Base-by-base conservation (phyloP, 768 basidiomycete species). In the Lactarius sanguifluus region DNA sequence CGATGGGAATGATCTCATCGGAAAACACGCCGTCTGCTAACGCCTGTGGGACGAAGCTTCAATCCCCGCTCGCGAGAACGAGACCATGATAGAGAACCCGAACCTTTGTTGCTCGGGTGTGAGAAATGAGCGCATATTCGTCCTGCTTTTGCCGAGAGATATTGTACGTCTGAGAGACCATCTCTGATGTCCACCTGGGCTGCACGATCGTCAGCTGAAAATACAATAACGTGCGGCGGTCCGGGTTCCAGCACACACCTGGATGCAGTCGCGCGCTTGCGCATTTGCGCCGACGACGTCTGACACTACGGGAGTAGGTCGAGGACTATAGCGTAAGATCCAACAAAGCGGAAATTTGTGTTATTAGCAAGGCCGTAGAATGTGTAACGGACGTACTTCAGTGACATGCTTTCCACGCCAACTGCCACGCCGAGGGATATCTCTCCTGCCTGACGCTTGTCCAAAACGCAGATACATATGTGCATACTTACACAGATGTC, bases 171-270 rank as follows among this genome's bases (percentile, higher is more conserved):
- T 88, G 76, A n/a, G 93, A 91, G 25, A 94, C 91, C 86, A 91
- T 88, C 76, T 95, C 93, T 5, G 91, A 91, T 1, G 93, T 95
- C 93, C 93, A 99, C 59, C 94, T 95, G 13, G 92, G 89, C 90
- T 93, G 67, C 23, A 55, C 55, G 13, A 41, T 65, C n/a, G 16
- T 69, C 57, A 68, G 9, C 34, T 40, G 32, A 36, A 32, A 67
- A 63, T 55, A 13, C 15, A 41, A 59, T 38, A 47, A 40, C 60
- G 16, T 34, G 40, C 18, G 36, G 20, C 16, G 34, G 50, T 32
- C 52, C 16, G 34, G 36, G 41, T 3, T 20, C 5, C 23, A 10
- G 20, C 3, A 68, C 77, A 57, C 55, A 87, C 90, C 80, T 91
- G 87, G 50, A 89, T 85, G 72, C 88, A 90, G 73, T 94, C 91